Percentiles rank a stretch among this genome's conserved stretches.
These are phyloP conservation scores for Casuarina glauca DNA, from an alignment of 306 rosid genomes.

Conservation along the genomic window DNA sequence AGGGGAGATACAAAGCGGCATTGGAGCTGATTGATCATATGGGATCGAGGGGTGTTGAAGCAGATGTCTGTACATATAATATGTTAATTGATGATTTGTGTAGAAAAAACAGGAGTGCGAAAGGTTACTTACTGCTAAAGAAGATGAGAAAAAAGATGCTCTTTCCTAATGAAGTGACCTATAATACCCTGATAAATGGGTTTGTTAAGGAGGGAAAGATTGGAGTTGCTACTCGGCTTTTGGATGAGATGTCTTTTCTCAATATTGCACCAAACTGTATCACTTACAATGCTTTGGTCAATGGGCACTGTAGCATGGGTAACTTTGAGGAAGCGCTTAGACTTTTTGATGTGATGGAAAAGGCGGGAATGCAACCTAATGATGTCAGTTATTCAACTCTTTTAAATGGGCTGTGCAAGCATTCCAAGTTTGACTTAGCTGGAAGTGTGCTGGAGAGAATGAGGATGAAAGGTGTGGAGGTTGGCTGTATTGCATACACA, in stretches of 20 bases:
- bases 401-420: slow-evolving; percentile 61
- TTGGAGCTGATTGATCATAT: slow-evolving; percentile 61
- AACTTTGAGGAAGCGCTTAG: slow-evolving; percentile 54
- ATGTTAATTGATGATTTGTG: slow-evolving; percentile 67
- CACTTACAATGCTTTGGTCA: slow-evolving; percentile 61
- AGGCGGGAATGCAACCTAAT: slow-evolving; percentile 52
- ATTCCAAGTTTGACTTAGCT: slow-evolving; percentile 51
- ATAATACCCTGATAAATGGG: slow-evolving; percentile 69
- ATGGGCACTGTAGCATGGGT: slow-evolving; percentile 51
- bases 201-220: slow-evolving; percentile 79
- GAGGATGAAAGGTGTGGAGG: slow-evolving; percentile 43
- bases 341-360: slow-evolving; percentile 61
- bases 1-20: slow-evolving; percentile 58
- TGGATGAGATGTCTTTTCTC: slow-evolving; percentile 55
- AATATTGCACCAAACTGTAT: slow-evolving; percentile 52
- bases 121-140: slow-evolving; percentile 65
- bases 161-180: slow-evolving; percentile 59
- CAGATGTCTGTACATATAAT: slow-evolving; percentile 72
- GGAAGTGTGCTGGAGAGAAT: slow-evolving; percentile 52
- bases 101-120: slow-evolving; percentile 60
- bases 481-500: slow-evolving; percentile 49
- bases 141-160: slow-evolving; percentile 69
- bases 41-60: slow-evolving; percentile 67
- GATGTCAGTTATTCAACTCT: slow-evolving; percentile 60
- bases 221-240: slow-evolving; percentile 60